A percentile compares a stretch with the other conserved stretches of the same genome.
Conservation (phyloP, 768 basidiomycete species). For the Inosperma sp. region DNA sequence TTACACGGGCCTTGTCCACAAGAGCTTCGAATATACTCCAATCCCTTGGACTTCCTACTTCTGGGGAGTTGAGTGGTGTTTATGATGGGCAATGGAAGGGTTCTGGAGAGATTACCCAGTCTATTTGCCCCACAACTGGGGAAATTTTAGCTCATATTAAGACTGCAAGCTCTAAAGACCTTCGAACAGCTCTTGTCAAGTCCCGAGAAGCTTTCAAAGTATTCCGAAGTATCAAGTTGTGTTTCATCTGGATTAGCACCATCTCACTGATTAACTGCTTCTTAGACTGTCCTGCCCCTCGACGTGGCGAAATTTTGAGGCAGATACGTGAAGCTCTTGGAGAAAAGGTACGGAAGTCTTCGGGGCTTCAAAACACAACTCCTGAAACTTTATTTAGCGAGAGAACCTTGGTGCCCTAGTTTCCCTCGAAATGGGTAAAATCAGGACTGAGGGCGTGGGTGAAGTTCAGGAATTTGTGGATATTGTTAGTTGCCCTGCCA, state of each 20-base stretch:
- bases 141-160: constrained; percentile 74
- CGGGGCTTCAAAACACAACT: constrained; percentile 3
- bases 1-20: constrained; percentile 53
- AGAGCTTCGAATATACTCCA: constrained; percentile 67
- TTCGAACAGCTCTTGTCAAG: constrained; percentile 61
- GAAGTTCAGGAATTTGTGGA: constrained; percentile 96
- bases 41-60: constrained; percentile 55
- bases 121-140: constrained; percentile 82
- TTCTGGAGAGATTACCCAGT: constrained; percentile 63
- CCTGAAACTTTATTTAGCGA: constrained; percentile 41
- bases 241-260: background rate
- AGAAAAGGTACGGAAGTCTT: constrained; percentile 50
- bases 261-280: constrained; percentile 5
- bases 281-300: constrained; percentile 71
- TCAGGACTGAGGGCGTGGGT: constrained; percentile 83
- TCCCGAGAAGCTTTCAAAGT: constrained; percentile 67
- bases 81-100: constrained; percentile 84
- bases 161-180: constrained; percentile 69
- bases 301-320: constrained; percentile 81
- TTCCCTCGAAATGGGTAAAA: constrained; percentile 89
- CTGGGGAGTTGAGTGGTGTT: constrained; percentile 63
- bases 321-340: constrained; percentile 83
- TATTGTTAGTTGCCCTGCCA: constrained; percentile 56
- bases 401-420: constrained; percentile 78
- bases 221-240: constrained; percentile 49